Evolutionary conservation across 768 basidiomycete species (phyloP), one percentile per base, ranked within the genome.

Genomic region (Pisolithus sp.): DNA sequence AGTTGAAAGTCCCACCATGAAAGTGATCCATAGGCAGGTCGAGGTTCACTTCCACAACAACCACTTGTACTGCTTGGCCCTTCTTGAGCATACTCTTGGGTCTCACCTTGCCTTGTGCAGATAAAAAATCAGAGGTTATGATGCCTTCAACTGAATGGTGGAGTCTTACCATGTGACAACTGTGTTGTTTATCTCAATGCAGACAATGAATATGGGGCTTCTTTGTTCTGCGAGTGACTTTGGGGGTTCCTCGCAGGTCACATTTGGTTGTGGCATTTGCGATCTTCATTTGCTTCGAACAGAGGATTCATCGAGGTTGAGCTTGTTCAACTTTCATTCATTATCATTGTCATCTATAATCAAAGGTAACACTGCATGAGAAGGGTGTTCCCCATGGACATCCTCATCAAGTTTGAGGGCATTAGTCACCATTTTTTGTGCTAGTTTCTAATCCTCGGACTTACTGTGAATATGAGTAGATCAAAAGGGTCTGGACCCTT

Each of bases 391-490:
- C 57, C 90, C 90, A 51, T 89, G 89, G 30, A 93, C 77, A 70
- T 98, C 96, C 67, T 95, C 93, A 58, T 99, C 96, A n/a, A 92
- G 78, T 63, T 97, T 95, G 13, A 98, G 78, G 4, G 95, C 93
- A 68, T 97, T 93, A n/a, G 91, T 89, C 36, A 94, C 95, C 93
- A 99, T 96, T 74, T 98, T 97, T 34, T 91, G 85, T 4, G 95
- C 95, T 37, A 98, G 77, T 57, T 97, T 94, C 63, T 98, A 99
- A 69, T 99, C 96, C 65, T 95, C 91, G 6, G 92, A 92, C n/a
- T n/a, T n/a, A n/a, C n/a, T n/a, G 63, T 98, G 96, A 49, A 99
- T 91, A 18, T 96, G 89, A 34, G 94, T 98, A 62, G 83, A 63
- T 99, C 96, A 48, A 99, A 75, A 5, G 94, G 91, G 67, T 99